A percentile compares a stretch with the other conserved stretches of the same genome.
phyloP scores from a whole-genome alignment of 139 green algal genomes.

The Trebouxia sp. region DNA sequence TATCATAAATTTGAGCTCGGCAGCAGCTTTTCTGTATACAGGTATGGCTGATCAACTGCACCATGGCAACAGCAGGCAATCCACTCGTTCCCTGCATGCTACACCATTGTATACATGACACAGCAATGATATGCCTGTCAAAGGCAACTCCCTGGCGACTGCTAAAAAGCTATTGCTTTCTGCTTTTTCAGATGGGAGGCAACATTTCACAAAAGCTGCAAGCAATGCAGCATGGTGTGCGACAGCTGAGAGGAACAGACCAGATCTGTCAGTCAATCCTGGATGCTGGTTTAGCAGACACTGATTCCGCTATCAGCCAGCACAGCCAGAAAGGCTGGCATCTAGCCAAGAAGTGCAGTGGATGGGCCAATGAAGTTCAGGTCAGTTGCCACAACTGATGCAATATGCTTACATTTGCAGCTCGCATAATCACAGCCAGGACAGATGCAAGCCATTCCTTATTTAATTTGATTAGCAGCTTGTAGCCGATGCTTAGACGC shows the following conservation, averaged over 20 bases:
- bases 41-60: too few relatives aligned
- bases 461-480: not conserved
- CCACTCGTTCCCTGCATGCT: too few relatives aligned
- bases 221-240: not conserved
- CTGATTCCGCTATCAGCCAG: not conserved
- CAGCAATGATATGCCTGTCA: too few relatives aligned
- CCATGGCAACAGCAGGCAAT: too few relatives aligned
- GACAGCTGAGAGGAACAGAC: not conserved
- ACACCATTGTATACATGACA: too few relatives aligned
- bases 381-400: not conserved
- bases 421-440: too few relatives aligned
- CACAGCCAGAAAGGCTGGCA: not conserved
- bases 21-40: too few relatives aligned
- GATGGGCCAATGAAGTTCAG: conserved; percentile 23
- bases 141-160: too few relatives aligned
- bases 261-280: not conserved
- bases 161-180: not conserved
- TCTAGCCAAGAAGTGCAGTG: conserved; percentile 11
- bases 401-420: not conserved
- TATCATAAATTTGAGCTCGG: too few relatives aligned
- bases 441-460: too few relatives aligned
- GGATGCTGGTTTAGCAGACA: not conserved
- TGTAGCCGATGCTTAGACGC: not conserved
- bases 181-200: not conserved
- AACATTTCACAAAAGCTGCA: conserved; percentile 8